Percentiles rank a stretch among this genome's conserved stretches.
These are phyloP conservation scores for Apiospora koreana DNA, from an alignment of 2,329 filamentous ascomycete species.

Conservation along the genomic window DNA sequence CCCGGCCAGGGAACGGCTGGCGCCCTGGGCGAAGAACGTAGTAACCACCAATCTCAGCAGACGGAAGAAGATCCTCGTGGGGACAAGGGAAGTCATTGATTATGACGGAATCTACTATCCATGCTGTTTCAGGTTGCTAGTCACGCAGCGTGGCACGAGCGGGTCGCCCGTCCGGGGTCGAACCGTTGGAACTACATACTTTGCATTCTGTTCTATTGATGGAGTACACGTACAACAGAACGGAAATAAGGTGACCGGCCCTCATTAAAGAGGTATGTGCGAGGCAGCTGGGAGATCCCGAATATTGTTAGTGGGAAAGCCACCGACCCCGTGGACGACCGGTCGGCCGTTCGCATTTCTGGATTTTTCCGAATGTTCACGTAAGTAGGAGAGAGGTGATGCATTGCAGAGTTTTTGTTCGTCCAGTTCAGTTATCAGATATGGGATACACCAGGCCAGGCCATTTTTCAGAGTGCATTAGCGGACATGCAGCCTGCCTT, in stretches of 20 bases:
- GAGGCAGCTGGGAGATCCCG: background rate
- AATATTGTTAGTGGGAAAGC: background rate
- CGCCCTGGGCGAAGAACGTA: background rate
- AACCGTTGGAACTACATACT: background rate
- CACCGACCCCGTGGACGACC: background rate
- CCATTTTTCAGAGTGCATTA: background rate
- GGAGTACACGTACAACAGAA: background rate
- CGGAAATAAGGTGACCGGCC: background rate
- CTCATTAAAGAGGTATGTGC: background rate
- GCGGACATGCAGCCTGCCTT: background rate
- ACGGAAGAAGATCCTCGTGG: conserved; percentile 11
- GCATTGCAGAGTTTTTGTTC: background rate
- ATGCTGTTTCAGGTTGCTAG: conserved; percentile 27
- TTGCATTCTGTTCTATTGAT: background rate
- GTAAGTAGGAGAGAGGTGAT: too few species aligned
- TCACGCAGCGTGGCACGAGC: background rate
- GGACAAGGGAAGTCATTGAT: conserved; percentile 9
- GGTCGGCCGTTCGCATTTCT: background rate
- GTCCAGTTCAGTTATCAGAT: background rate
- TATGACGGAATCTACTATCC: conserved; percentile 16
- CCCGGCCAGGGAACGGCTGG: conserved; percentile 6
- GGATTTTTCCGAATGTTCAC: background rate
- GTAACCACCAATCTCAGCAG: background rate
- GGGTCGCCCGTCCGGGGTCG: conserved; percentile 9
- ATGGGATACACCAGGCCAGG: background rate